A percentile compares a stretch with the other conserved stretches of the same genome.
Conservation (phyloP, 139 green algal genomes). For the Chlorella sp. region DNA sequence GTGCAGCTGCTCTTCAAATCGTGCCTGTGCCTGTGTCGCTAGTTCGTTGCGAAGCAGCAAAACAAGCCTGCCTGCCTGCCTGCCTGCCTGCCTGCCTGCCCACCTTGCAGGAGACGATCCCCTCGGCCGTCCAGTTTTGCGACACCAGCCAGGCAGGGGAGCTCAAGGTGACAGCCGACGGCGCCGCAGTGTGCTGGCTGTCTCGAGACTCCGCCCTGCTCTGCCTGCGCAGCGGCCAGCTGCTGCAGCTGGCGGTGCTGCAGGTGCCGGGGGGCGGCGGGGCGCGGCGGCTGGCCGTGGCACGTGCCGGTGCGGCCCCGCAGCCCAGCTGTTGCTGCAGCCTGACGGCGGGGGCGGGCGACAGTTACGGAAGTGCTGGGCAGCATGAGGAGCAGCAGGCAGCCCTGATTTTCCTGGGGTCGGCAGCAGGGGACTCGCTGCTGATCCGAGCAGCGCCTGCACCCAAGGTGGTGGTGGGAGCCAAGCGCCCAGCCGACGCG, state of each 20-base stretch:
- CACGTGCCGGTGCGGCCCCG: constrained; percentile 46
- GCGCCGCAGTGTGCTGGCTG: constrained; percentile 46
- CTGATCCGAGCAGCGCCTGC: constrained; percentile 60
- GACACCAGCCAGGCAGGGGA: constrained; percentile 38
- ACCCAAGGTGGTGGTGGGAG: background rate
- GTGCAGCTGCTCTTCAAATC: background rate
- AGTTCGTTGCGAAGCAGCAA: too few species aligned
- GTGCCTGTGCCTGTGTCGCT: too few species aligned
- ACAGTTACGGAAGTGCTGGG: background rate
- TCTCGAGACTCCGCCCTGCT: constrained; percentile 55
- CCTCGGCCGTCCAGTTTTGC: constrained; percentile 32
- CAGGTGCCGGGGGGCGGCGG: constrained; percentile 43
- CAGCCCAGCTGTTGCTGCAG: constrained; percentile 50
- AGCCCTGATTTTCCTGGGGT: constrained; percentile 86
- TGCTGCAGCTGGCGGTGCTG: constrained; percentile 64
- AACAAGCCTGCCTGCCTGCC: background rate
- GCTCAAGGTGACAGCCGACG: constrained; percentile 51
- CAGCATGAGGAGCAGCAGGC: background rate
- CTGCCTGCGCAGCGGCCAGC: constrained; percentile 65
- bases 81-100: background rate
- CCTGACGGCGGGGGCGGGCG: constrained; percentile 10
- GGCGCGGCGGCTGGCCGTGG: constrained; percentile 46
- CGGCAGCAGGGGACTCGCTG: constrained; percentile 81
- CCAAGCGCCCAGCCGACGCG: constrained; percentile 15
- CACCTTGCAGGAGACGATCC: constrained; percentile 20